phyloP scores from a whole-genome alignment of 768 basidiomycete species.

The Amanita exitialis region DNA sequence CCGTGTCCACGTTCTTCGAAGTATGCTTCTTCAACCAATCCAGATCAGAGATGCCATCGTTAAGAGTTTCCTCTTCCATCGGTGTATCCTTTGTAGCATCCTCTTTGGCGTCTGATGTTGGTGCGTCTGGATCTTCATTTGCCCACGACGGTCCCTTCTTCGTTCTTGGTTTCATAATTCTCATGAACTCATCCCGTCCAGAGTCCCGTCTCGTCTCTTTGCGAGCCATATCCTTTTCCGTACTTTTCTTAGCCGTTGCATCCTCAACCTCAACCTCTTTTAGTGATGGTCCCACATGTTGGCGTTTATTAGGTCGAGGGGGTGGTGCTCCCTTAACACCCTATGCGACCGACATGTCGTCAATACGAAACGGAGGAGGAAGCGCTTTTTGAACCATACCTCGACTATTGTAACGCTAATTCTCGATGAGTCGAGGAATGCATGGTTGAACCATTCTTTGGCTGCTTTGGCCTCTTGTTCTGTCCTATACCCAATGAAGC shows the following conservation, averaged over 20 bases:
- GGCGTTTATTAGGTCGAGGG: conserved; percentile 63
- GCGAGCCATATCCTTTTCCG: not conserved
- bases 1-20: conserved; percentile 32
- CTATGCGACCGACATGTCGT: conserved; percentile 22
- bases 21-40: conserved; percentile 70
- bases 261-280: conserved; percentile 11
- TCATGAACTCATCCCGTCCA: conserved; percentile 57
- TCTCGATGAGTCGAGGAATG: conserved; percentile 72
- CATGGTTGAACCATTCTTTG: conserved; percentile 75
- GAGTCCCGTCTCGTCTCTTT: conserved; percentile 18
- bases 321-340: conserved; percentile 59
- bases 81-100: conserved; percentile 5
- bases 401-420: conserved; percentile 71
- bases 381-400: conserved; percentile 31
- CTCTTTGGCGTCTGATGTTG: conserved; percentile 6
- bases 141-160: conserved; percentile 59
- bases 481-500: conserved; percentile 86
- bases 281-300: conserved; percentile 30
- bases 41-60: conserved; percentile 46
- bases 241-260: conserved; percentile 7
- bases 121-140: conserved; percentile 28
- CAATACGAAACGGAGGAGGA: conserved; percentile 2
- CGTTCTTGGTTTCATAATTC: conserved; percentile 59
- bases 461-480: conserved; percentile 66
- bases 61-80: conserved; percentile 13